Percentiles rank a stretch among this genome's conserved stretches.
Evolutionary conservation across 345 rosid species (phyloP).

Genomic region (Durio zibethinus): DNA sequence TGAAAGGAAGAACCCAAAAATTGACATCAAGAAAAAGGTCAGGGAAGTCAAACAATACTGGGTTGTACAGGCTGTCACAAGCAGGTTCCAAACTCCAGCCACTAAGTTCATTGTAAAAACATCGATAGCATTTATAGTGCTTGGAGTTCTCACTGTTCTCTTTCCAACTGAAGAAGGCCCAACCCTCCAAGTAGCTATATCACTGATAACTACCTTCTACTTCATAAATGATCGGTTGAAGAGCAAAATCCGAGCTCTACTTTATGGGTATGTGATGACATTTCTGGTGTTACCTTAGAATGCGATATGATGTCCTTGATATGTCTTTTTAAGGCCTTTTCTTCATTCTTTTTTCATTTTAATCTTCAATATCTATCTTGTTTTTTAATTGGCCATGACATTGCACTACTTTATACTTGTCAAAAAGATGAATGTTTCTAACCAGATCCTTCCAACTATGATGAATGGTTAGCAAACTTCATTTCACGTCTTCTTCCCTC

Average conservation of each 20-base stretch:
- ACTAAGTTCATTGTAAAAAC: conserved; percentile 57
- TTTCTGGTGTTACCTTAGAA: neutral
- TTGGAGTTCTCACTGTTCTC: conserved; percentile 68
- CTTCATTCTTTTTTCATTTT: too few relatives aligned
- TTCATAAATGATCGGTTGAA: conserved; percentile 71
- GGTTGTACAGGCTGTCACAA: conserved; percentile 53
- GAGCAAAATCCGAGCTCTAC: conserved; percentile 64
- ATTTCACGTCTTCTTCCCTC: neutral
- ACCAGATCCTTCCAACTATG: neutral
- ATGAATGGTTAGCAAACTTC: neutral
- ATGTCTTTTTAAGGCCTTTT: neutral
- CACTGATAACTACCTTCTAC: conserved; percentile 70
- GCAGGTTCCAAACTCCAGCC: conserved; percentile 78
- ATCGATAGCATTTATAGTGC: conserved; percentile 57
- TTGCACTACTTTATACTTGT: neutral
- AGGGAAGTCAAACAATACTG: conserved; percentile 71
- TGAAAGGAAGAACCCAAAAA: conserved; percentile 81
- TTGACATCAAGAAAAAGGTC: conserved; percentile 67
- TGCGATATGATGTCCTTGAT: neutral
- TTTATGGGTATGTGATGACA: conserved; percentile 62
- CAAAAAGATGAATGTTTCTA: neutral
- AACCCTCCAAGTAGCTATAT: conserved; percentile 78
- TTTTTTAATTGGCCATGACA: neutral
- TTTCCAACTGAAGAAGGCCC: conserved; percentile 99
- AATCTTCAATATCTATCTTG: neutral